Evolutionary conservation across 768 basidiomycete genomes (phyloP).

Genomic region (Leccinum aurantiacum): DNA sequence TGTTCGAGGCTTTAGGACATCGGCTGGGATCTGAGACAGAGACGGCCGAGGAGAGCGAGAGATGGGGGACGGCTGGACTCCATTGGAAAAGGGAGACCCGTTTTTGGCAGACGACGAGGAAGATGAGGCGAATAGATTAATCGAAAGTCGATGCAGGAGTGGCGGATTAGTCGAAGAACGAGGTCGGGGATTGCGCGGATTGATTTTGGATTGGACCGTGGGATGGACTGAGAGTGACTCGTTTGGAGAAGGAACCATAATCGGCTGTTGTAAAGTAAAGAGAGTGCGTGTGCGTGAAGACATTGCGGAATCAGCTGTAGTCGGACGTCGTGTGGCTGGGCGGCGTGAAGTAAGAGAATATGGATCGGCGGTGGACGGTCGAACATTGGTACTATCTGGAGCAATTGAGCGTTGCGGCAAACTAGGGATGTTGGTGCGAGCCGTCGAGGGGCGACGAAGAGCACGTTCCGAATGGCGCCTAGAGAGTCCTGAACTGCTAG

Average conservation of each 20-base stretch:
- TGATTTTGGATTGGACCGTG: conserved; percentile 18
- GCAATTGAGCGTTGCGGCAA: conserved; percentile 11
- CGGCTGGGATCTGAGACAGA: conserved; percentile 41
- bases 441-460: conserved; percentile 10
- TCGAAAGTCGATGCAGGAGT: conserved; percentile 65
- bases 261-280: conserved; percentile 28
- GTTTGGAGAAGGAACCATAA: conserved; percentile 14
- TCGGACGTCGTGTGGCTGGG: conserved; percentile 34
- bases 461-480: conserved; percentile 45
- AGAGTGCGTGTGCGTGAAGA: conserved; percentile 32
- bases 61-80: conserved; percentile 21
- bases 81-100: conserved; percentile 10
- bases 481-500: conserved; percentile 35
- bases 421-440: conserved; percentile 12
- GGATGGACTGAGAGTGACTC: conserved; percentile 4
- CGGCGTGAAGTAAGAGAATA: conserved; percentile 16
- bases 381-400: conserved; percentile 11
- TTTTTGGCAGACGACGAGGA: conserved; percentile 34
- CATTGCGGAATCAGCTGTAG: conserved; percentile 42
- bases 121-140: conserved; percentile 58
- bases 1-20: conserved; percentile 52
- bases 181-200: conserved; percentile 40
- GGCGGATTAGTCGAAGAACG: conserved; percentile 66
- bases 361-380: conserved; percentile 21
- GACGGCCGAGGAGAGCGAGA: conserved; percentile 47